These are phyloP conservation scores for Elaeagnus macrophylla DNA, from an alignment of 306 rosid genomes.

Conservation along the genomic window DNA sequence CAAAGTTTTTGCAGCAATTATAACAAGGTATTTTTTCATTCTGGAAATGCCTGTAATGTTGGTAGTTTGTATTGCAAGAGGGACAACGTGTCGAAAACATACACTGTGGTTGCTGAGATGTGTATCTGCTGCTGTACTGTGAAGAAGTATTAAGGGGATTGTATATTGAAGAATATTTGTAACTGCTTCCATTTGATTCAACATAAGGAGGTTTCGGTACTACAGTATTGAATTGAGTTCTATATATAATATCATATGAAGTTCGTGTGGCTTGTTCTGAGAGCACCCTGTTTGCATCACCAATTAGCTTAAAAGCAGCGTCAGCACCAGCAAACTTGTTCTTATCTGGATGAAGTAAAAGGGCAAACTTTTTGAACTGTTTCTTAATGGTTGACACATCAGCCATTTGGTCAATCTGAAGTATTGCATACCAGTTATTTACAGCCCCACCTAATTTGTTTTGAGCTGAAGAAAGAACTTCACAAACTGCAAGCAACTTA, in stretches of 20 bases:
- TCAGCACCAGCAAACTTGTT: conserved; percentile 83
- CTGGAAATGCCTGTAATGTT: conserved; percentile 35
- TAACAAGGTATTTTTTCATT: conserved; percentile 42
- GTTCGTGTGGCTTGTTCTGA: conserved; percentile 47
- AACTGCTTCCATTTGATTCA: conserved; percentile 23
- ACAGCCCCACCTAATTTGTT: conserved; percentile 44
- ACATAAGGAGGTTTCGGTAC: conserved; percentile 26
- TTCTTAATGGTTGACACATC: conserved; percentile 56
- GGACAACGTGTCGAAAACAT: conserved; percentile 76
- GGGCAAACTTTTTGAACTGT: conserved; percentile 74
- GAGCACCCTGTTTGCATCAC: conserved; percentile 73
- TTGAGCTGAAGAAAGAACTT: conserved; percentile 74
- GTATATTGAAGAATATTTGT: conserved; percentile 13
- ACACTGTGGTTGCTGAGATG: conserved; percentile 25
- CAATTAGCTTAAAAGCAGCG: conserved; percentile 83
- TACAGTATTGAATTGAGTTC: conserved; percentile 21
- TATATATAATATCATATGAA: conserved; percentile 33
- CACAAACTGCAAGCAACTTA: conserved; percentile 60
- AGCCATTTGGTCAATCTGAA: conserved; percentile 35
- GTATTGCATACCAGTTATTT: conserved; percentile 84
- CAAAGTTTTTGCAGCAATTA: conserved; percentile 37
- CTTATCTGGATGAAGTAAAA: conserved; percentile 91
- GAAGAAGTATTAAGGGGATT: conserved; percentile 31
- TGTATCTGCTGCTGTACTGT: conserved; percentile 19
- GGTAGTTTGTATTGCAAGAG: conserved; percentile 40